Base-by-base conservation (phyloP, 1,139 yeast genomes). In the Geotrichum aggregatum region DNA sequence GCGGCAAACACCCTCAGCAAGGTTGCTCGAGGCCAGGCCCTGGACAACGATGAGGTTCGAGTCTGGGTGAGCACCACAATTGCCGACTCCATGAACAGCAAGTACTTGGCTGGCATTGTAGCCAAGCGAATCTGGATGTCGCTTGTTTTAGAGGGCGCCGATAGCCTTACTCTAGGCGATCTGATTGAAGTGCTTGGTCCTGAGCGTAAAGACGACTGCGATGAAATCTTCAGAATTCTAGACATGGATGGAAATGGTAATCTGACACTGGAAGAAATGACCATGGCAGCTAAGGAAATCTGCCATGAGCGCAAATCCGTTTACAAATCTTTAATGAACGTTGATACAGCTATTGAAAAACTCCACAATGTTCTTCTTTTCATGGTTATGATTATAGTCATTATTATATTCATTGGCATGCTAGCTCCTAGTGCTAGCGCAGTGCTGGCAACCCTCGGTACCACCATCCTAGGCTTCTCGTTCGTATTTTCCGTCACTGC, bases 81-180 rank as follows among this genome's bases (percentile, higher is more conserved):
- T 8, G 58, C 69, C 26, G 67, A 68, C 31, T 69, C 74, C 1
- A 61, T 72, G 56, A 61, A 61, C 26, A 63, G 64, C 49, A 60
- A 62, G 47, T 52, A 50, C 7, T 55, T 66, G 5, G 58, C 71
- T 1, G 69, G 64, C 42, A 61, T 65, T 10, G 61, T 72, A 49
- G 75, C 73, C 3, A 57, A 61, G 36, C 66, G 76, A 38, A 69
- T 72, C 51, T 72, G 76, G 76, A 66, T 69, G 59, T 68, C 74
- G 10, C 60, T 72, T 44, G 75, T 72, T 11, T 61, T 70, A 50
- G 76, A 71, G 52, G 73, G 67, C 49, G 61, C 70, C 1, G 71
- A 67, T 4, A 60, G 59, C 16, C 58, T 72, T 45, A 59, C 65
- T 2, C 60, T 66, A 33, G 68, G 67, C 8, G 76, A 72, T 55